phyloP scores from a whole-genome alignment of 768 basidiomycete genomes.

The Trametes sanguinea region DNA sequence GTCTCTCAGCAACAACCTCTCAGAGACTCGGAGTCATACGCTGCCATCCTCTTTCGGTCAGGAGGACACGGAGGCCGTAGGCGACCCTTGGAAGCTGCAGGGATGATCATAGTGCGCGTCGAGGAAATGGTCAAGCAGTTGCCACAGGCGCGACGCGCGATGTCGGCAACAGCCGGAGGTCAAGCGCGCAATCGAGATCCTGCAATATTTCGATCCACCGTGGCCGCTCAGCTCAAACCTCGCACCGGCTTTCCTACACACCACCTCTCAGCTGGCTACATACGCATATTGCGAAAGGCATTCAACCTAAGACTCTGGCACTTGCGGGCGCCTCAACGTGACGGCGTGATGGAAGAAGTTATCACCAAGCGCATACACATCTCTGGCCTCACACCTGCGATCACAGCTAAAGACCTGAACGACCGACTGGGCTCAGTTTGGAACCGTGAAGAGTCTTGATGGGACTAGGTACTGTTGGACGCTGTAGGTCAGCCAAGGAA shows the following conservation, averaged over 20 bases:
- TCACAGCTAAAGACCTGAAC: slow-evolving; percentile 58
- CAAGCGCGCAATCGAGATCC: neutral
- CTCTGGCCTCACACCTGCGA: slow-evolving; percentile 71
- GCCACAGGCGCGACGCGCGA: neutral
- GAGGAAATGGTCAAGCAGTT: no score
- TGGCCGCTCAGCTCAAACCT: neutral
- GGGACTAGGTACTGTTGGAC: slow-evolving; percentile 69
- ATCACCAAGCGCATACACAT: slow-evolving; percentile 68
- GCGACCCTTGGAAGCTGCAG: no score
- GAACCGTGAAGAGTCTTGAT: slow-evolving; percentile 66
- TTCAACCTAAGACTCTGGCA: no score
- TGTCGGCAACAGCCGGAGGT: neutral
- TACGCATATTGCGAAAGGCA: no score
- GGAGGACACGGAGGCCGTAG: no score
- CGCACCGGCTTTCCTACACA: neutral
- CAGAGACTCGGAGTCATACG: no score
- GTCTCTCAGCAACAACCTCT: no score
- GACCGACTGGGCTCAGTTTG: slow-evolving; percentile 64
- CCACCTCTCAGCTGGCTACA: no score
- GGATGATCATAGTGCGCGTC: no score
- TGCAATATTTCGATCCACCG: neutral
- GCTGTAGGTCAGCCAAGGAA: slow-evolving; percentile 66
- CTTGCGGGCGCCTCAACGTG: no score
- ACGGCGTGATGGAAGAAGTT: slow-evolving; percentile 26
- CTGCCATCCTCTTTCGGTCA: no score